Evolutionary conservation across 2,329 filamentous ascomycete genomes (phyloP).

Genomic region (Hymenoscyphus infarciens): DNA sequence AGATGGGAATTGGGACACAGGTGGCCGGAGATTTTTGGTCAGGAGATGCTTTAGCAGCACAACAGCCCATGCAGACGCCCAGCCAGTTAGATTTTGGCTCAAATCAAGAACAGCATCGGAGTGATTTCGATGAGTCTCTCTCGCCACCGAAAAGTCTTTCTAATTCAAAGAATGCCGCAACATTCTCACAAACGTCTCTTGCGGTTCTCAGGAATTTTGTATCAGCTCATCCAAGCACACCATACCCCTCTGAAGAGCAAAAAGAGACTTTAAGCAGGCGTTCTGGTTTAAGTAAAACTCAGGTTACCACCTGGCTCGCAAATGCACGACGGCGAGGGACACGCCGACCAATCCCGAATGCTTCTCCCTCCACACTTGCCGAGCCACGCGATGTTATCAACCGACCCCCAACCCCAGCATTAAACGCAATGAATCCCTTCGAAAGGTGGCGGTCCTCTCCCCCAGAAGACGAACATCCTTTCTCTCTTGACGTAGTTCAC

Average conservation of each 20-base stretch:
- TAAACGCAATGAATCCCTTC: constrained; percentile 2
- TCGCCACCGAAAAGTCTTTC: too few species aligned
- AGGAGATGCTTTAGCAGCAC: too few species aligned
- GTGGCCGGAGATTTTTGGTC: too few species aligned
- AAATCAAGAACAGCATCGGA: too few species aligned
- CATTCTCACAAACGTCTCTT: constrained; percentile 3
- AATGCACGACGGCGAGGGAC: constrained; percentile 4
- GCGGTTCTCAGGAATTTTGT: neutral
- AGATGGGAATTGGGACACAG: too few species aligned
- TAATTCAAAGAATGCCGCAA: constrained; percentile 34
- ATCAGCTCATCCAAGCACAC: neutral
- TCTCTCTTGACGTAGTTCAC: too few species aligned
- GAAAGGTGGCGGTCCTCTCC: neutral
- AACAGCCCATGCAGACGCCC: too few species aligned
- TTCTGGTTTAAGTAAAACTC: constrained; percentile 1
- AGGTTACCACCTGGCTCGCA: constrained; percentile 6
- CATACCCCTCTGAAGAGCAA: too few species aligned
- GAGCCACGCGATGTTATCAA: neutral
- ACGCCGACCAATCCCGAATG: neutral
- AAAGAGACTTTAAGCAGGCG: neutral
- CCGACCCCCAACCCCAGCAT: constrained; percentile 1
- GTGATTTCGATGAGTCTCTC: too few species aligned
- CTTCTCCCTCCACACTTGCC: neutral
- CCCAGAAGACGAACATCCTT: too few species aligned
- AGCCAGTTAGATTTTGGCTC: too few species aligned